Evolutionary conservation across 768 basidiomycete species (phyloP), one percentile per base, ranked within the genome.

Genomic region (Psilocybe cubensis): DNA sequence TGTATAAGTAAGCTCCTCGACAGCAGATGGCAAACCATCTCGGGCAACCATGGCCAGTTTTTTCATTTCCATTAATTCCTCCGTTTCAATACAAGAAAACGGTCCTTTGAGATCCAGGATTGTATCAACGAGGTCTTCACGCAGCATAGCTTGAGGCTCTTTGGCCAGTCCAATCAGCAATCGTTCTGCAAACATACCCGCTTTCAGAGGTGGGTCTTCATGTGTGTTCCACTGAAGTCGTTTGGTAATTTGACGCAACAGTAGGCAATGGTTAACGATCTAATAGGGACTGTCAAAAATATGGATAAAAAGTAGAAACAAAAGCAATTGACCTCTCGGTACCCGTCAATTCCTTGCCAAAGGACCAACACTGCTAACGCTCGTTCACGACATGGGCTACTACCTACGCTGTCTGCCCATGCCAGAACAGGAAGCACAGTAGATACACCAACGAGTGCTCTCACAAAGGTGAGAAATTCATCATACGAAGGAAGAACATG

Each of bases 381-480:
- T 45, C 86, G 80, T 63, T 89, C 86, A 10, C 88, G 80, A 64
- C 87, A 88, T 11, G 72, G 71, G 55, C 83, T 80, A 53, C 86
- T 82, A 0, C 86, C 87, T 18, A 90, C 73, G 67, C 89, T 90
- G 63, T 92, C 91, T 11, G 91, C 83, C 88, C 90, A 94, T 3
- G 89, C 87, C 65, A 87, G 87, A 29, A 89, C 87, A 1, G 85
- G 85, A 12, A 93, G 71, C 12, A 91, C 83, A 49, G 79, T 77
- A 2, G 85, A 78, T 7, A 92, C 78, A 1, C 91, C 91, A 45
- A 92, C 72, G 59, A 82, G 85, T 0, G 87, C 87, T 56, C 87
- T 79, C 9, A 89, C 75, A 58, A 90, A 87, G 0, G 77, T 72
- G 17, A 91, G 69, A 60, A 92, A 89, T 44, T 86, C 84, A 24